These are phyloP conservation scores for Phlebopus sp. DNA, from an alignment of 1,284 basidiomycete species.

Conservation along the genomic window DNA sequence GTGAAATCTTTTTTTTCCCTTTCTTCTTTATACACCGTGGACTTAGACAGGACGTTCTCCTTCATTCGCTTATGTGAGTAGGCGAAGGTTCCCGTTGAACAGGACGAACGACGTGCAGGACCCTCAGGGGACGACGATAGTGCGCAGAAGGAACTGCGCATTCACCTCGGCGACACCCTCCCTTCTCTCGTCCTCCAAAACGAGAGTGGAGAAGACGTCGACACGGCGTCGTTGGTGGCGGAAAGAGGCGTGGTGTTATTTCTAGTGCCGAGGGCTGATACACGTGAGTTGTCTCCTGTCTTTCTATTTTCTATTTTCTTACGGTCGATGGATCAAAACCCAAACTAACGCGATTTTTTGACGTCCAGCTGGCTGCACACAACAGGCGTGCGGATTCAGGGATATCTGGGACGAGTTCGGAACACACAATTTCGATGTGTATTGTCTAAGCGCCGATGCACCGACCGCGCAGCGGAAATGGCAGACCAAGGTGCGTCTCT, in stretches of 20 bases:
- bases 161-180: slow-evolving; percentile 76
- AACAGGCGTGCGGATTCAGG: slow-evolving; percentile 86
- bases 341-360: background rate
- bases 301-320: slow-evolving; percentile 1
- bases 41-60: background rate
- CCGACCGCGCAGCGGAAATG: slow-evolving; percentile 77
- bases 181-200: slow-evolving; percentile 77
- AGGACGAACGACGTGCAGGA: background rate
- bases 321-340: slow-evolving; percentile 2
- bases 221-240: slow-evolving; percentile 55
- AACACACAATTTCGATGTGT: slow-evolving; percentile 69
- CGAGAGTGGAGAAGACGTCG: slow-evolving; percentile 71
- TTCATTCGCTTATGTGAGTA: slow-evolving; percentile 1
- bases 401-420: slow-evolving; percentile 79
- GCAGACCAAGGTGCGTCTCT: slow-evolving; percentile 76
- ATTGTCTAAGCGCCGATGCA: slow-evolving; percentile 85
- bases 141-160: slow-evolving; percentile 18
- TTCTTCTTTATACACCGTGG: slow-evolving; percentile 2
- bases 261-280: slow-evolving; percentile 82
- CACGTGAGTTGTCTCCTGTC: slow-evolving; percentile 50
- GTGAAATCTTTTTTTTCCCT: slow-evolving; percentile 8
- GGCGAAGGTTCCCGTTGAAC: slow-evolving; percentile 22
- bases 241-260: slow-evolving; percentile 83
- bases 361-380: slow-evolving; percentile 76
- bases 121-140: background rate